Evolutionary conservation across 2,329 filamentous ascomycete genomes (phyloP), one percentile per base, ranked within the genome.

Genomic region (Raffaelea ambrosiae): DNA sequence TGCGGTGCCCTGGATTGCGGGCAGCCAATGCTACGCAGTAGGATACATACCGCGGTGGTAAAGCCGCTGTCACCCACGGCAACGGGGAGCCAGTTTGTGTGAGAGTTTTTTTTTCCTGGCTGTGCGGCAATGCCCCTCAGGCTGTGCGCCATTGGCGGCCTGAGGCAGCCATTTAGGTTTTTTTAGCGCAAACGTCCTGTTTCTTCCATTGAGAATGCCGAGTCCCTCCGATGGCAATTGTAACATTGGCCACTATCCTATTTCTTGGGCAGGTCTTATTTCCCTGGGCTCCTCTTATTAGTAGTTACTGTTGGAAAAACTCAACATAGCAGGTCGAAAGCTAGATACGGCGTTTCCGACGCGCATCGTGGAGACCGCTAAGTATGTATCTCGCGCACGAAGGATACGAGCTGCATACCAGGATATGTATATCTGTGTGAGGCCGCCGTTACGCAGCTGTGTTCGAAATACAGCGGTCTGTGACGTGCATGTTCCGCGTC

Each of bases 1-100:
- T 33, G 11, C 41, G 18, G 13, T 40, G 31, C 33, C 16, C 18
- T 38, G 35, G 5, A 19, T 14, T 5, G 35, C 35, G 35, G 35
- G 35, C 35, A 29, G n/a, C n/a, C 35, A 38, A 38, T 38, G 16
- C 35, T 33, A 9, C 31, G n/a, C n/a, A n/a, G n/a, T n/a, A n/a
- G n/a, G n/a, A n/a, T n/a, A n/a, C n/a, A n/a, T n/a, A n/a, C n/a
- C n/a, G n/a, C n/a, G n/a, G n/a, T n/a, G n/a, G n/a, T n/a, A 29
- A 29, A 29, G 41, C 46, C 35, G 38, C 46, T 16, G 43, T 51
- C 46, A 43, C 40, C 41, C 50, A 50, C 50, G 44, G 52, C 50
- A 54, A 54, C 52, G 35, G 20, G 19, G 40, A n/a, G n/a, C n/a
- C n/a, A n/a, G n/a, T n/a, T n/a, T n/a, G n/a, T n/a, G n/a, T n/a